A percentile compares a stretch with the other conserved stretches of the same genome.
phyloP scores from a whole-genome alignment of 306 rosid species.

The Adenanthera pavonina region DNA sequence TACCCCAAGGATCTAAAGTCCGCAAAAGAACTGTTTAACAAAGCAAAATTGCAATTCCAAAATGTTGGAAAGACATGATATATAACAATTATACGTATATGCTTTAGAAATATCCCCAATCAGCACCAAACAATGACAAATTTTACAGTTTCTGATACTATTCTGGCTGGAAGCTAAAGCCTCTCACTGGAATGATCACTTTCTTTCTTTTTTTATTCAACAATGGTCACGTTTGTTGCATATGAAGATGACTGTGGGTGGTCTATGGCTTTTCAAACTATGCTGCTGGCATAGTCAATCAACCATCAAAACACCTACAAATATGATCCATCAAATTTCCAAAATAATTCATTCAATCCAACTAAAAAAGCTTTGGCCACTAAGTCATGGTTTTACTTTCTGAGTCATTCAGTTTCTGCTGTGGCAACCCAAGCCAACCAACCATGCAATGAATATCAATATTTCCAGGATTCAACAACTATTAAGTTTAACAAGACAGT shows the following conservation, averaged over 20 bases:
- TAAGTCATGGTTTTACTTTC: background rate
- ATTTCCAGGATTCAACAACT: conserved; percentile 43
- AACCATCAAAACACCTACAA: conserved; percentile 19
- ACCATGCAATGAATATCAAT: conserved; percentile 46
- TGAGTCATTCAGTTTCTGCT: background rate
- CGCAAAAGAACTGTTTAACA: background rate
- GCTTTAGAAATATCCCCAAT: background rate
- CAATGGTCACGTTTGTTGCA: background rate
- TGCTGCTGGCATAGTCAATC: background rate
- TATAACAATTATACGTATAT: background rate
- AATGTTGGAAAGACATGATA: background rate
- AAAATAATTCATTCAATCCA: conserved; percentile 9
- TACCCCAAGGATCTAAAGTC: background rate
- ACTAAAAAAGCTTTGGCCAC: conserved; percentile 14
- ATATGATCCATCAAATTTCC: background rate
- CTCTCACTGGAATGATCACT: background rate
- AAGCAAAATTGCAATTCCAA: conserved; percentile 1
- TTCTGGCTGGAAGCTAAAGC: background rate
- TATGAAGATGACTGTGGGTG: background rate
- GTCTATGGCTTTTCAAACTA: conserved; percentile 10
- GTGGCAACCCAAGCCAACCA: conserved; percentile 35
- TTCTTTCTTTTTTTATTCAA: no score
- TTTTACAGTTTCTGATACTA: background rate
- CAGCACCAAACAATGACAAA: conserved; percentile 13
- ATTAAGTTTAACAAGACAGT: conserved; percentile 47